Evolutionary conservation across 225 moss, liverwort and hornwort genomes (phyloP).

Genomic region (Climacium dendroides): DNA sequence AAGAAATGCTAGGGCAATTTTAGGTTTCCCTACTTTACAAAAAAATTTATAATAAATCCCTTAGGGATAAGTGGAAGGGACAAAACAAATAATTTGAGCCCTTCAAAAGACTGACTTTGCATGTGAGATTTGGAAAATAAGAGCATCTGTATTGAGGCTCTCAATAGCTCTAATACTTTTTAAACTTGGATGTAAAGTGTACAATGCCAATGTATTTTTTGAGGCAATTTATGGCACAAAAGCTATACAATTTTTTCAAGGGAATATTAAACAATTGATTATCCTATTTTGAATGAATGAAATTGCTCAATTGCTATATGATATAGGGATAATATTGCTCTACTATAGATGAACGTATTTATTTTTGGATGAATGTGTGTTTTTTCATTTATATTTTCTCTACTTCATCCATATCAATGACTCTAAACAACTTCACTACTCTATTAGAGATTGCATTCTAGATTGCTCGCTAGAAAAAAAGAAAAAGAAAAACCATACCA

Average conservation of each 20-base stretch:
- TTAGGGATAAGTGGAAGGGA: not conserved
- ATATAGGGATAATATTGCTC: not conserved
- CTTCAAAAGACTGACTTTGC: rapidly evolving
- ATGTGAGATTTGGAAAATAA: not conserved
- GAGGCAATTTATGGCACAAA: rapidly evolving
- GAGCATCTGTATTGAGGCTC: rapidly evolving
- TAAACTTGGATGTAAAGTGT: not conserved
- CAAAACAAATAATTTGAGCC: not conserved
- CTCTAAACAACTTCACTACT: not conserved
- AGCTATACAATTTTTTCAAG: not conserved
- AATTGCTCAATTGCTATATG: not conserved
- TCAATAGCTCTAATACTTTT: rapidly evolving
- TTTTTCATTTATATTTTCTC: not conserved
- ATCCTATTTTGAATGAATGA: not conserved
- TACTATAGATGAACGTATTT: rapidly evolving
- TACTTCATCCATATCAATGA: not conserved
- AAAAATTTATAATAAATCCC: not conserved
- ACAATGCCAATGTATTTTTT: rapidly evolving
- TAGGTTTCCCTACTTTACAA: not conserved
- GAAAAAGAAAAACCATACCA: rapidly evolving
- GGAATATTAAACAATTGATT: not conserved
- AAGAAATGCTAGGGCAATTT: rapidly evolving
- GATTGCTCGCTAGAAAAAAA: not conserved
- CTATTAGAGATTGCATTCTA: rapidly evolving
- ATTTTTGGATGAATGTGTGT: not conserved